A percentile compares a stretch with the other conserved stretches of the same genome.
Conservation (phyloP, 257 asterid species). For the Solanum ossicruentum region DNA sequence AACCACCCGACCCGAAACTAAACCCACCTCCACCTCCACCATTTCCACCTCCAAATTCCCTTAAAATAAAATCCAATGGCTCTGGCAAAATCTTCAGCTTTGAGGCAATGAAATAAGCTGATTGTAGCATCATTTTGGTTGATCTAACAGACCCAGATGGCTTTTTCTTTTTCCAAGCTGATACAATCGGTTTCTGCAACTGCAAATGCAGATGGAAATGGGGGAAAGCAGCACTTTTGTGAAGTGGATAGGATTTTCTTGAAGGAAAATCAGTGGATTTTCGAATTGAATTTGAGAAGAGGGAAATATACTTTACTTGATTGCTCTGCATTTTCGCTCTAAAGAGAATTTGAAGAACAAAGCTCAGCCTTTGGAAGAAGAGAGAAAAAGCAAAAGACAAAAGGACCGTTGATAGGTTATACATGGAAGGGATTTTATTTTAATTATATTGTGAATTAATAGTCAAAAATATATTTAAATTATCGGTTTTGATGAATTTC, state of each 20-base stretch:
- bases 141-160: constrained; percentile 27
- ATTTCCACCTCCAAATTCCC: constrained; percentile 54
- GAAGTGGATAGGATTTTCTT: background rate
- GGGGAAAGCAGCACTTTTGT: background rate
- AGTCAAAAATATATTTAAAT: background rate
- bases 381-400: background rate
- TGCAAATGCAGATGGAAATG: background rate
- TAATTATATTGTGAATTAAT: too few species aligned
- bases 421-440: background rate
- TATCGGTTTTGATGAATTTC: too few species aligned
- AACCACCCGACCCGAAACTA: constrained; percentile 31
- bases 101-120: constrained; percentile 59
- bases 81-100: constrained; percentile 52
- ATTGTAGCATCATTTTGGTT: constrained; percentile 30
- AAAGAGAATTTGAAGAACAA: background rate
- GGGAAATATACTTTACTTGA: background rate
- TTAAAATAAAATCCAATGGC: constrained; percentile 39
- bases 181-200: constrained; percentile 12
- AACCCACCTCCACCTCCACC: constrained; percentile 27
- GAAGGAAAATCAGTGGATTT: background rate
- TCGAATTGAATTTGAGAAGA: background rate
- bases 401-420: background rate
- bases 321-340: background rate
- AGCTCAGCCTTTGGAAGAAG: background rate
- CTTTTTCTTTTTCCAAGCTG: constrained; percentile 21